Evolutionary conservation across 139 green algal species (phyloP).

Genomic region (Closterium sp.): DNA sequence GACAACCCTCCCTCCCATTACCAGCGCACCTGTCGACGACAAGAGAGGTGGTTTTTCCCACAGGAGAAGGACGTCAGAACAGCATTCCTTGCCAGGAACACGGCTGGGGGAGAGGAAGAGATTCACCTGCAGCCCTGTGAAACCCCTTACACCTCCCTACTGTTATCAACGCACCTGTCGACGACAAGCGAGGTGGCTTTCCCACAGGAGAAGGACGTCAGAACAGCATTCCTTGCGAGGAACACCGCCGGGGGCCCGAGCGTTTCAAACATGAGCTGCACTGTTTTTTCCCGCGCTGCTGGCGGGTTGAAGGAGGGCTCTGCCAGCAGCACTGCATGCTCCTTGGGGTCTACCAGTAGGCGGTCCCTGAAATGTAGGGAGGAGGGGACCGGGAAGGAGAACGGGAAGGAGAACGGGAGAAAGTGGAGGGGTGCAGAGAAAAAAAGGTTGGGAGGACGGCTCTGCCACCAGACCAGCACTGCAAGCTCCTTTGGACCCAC

Average conservation of each 20-base stretch:
- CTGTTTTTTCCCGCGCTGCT: constrained; percentile 69
- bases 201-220: constrained; percentile 84
- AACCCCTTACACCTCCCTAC: too few relatives aligned
- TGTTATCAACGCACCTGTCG: constrained; percentile 61
- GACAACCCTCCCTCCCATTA: too few relatives aligned
- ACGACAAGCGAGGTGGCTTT: constrained; percentile 88
- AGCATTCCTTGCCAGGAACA: too few relatives aligned
- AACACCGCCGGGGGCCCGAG: constrained; percentile 78
- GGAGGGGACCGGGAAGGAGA: too few relatives aligned
- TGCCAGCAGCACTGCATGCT: constrained; percentile 87
- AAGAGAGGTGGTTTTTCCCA: constrained; percentile 78
- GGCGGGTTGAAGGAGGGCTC: constrained; percentile 76
- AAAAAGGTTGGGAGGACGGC: constrained; percentile 67
- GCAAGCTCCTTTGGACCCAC: constrained; percentile 80
- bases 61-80: constrained; percentile 84
- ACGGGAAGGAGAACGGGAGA: too few relatives aligned
- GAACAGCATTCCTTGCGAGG: constrained; percentile 77
- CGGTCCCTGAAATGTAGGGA: constrained; percentile 36
- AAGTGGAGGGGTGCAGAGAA: not conserved
- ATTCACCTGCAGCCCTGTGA: too few relatives aligned
- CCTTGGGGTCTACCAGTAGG: constrained; percentile 70
- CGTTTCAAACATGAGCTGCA: constrained; percentile 83
- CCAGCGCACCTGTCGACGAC: constrained; percentile 75
- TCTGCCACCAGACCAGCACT: constrained; percentile 87
- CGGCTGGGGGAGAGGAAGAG: too few relatives aligned